A percentile compares a stretch with the other conserved stretches of the same genome.
Conservation (phyloP, 2,329 filamentous ascomycete genomes). For the Epichloe gansuensis region DNA sequence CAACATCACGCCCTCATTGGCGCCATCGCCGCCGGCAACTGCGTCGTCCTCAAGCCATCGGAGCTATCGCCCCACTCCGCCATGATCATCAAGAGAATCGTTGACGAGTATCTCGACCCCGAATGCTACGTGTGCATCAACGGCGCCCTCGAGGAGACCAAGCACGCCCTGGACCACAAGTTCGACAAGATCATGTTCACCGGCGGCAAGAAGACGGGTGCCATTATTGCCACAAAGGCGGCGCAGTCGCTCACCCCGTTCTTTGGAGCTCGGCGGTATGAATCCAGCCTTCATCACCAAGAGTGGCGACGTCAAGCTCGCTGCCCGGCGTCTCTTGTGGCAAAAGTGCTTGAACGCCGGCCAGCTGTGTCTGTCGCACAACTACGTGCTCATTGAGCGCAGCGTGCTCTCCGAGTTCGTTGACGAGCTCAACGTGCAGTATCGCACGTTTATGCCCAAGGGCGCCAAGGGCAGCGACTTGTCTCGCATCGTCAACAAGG, state of each 20-base stretch:
- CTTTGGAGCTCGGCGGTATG: constrained; percentile 81
- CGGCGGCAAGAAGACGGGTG: constrained; percentile 65
- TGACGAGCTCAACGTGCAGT: constrained; percentile 56
- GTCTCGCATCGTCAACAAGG: constrained; percentile 66
- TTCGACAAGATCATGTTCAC: constrained; percentile 99
- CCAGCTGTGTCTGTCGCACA: constrained; percentile 86
- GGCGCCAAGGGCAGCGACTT: constrained; percentile 75
- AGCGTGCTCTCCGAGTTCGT: constrained; percentile 61
- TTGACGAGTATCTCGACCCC: constrained; percentile 65
- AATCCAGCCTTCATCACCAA: constrained; percentile 90
- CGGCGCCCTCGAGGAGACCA: constrained; percentile 69
- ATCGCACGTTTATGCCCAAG: constrained; percentile 71
- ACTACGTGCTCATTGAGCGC: constrained; percentile 78
- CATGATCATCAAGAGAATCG: constrained; percentile 65
- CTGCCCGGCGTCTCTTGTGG: constrained; percentile 78
- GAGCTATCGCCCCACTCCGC: constrained; percentile 69
- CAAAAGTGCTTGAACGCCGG: constrained; percentile 78
- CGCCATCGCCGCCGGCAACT: constrained; percentile 86
- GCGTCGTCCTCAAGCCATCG: constrained; percentile 80
- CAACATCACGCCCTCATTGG: constrained; percentile 69
- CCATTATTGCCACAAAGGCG: constrained; percentile 80
- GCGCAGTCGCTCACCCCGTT: constrained; percentile 76
- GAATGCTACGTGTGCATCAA: constrained; percentile 68
- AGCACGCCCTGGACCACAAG: constrained; percentile 70
- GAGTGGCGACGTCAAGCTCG: constrained; percentile 65